Base-by-base conservation (phyloP, 352 stramenopile species). In the Peronospora belbahrii region DNA sequence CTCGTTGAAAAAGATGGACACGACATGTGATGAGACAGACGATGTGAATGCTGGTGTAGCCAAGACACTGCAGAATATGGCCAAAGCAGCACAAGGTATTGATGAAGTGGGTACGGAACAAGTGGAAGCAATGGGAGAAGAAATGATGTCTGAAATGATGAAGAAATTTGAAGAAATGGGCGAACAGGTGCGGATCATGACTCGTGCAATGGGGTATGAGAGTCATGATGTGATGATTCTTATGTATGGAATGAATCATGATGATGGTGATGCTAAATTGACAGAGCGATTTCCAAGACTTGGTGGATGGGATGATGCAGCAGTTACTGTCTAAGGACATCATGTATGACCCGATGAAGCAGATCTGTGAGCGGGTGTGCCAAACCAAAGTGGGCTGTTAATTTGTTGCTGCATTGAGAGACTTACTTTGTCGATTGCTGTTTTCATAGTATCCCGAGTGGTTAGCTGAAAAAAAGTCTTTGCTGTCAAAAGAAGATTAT, bases 281-380 rank as follows among this genome's bases (percentile, higher is more conserved):
- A 18, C 32, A 92, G 78, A 83, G 63, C 51, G 79, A 95, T 62
- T 89, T 97, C 49, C 79, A 98, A 32, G 82, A 89, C 11, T 54
- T 98, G 17, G 84, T 99, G 2, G 95, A 99, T 56, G 89, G 92
- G 22, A 98, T 99, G 83, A 98, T 99, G 95, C 74, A 97, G 63
- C 95, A 99, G 56, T 48, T 99, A 35, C 65, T 99, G 48, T 93
- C 85, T 32, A 98, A 97, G 55, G 96, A 99, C 51, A 70, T 99
- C 39, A 98, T 99, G 95, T 99, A 98, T 73, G 91, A 98, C 56
- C 96, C 96, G 8, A 98, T 99, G 70, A 95, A 95, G 70, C 79
- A 94, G 58, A 92, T 95, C 49, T 95, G 82, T 63, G 94, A 97
- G 18, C 63, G 77, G 56, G 77, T 88, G 60, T 30, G 71, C 25